A percentile compares a stretch with the other conserved stretches of the same genome.
Conservation (phyloP, 208 protist genomes). For the Leishmania tropica region DNA sequence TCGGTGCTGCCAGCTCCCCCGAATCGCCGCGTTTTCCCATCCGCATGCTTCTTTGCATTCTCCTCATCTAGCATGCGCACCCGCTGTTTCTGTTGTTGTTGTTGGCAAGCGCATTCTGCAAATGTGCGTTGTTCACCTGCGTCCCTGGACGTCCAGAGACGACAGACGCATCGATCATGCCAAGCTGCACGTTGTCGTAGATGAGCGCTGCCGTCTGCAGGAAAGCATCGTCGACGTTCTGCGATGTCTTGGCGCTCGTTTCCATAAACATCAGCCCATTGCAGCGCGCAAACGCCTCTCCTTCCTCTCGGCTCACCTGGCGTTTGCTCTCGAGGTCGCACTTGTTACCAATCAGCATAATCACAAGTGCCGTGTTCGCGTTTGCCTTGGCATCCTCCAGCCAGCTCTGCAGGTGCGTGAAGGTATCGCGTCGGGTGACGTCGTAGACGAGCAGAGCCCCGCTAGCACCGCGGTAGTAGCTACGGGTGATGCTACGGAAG, state of each 20-base stretch:
- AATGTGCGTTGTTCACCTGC: conserved; percentile 12
- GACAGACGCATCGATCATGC: conserved; percentile 85
- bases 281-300: conserved; percentile 95
- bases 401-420: conserved; percentile 97
- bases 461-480: conserved; percentile 99
- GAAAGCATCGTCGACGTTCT: conserved; percentile 97
- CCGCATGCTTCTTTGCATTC: neutral
- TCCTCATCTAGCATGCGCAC: conserved; percentile 7
- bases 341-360: conserved; percentile 99
- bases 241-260: conserved; percentile 98
- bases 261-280: conserved; percentile 98
- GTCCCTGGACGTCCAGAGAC: conserved; percentile 61
- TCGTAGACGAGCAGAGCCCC: conserved; percentile 99
- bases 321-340: conserved; percentile 95
- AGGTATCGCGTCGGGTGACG: conserved; percentile 97
- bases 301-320: conserved; percentile 95
- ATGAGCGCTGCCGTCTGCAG: conserved; percentile 95
- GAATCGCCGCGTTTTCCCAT: neutral
- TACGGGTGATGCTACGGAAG: conserved; percentile 99
- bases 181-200: conserved; percentile 96
- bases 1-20: neutral
- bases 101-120: neutral
- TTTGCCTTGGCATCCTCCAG: conserved; percentile 97
- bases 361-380: conserved; percentile 96
- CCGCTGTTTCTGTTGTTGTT: conserved; percentile 9